These are phyloP conservation scores for Nyssa sinensis DNA, from an alignment of 148 eudicot species.

Conservation along the genomic window DNA sequence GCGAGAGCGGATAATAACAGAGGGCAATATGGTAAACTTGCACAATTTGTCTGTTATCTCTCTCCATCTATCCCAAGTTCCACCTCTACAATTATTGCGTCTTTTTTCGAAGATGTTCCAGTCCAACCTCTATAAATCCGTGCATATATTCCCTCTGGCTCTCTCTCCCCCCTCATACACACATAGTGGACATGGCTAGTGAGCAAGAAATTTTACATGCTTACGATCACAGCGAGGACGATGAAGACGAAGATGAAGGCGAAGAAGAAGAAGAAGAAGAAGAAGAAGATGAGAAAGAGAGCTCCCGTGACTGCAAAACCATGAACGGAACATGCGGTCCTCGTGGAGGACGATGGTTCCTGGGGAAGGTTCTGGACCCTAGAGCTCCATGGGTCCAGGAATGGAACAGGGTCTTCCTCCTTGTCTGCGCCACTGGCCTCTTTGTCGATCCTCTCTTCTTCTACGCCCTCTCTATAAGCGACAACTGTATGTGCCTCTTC, in stretches of 20 bases:
- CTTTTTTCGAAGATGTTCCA: background rate
- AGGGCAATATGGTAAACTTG: background rate
- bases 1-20: too few relatives aligned
- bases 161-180: background rate
- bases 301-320: background rate
- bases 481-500: constrained; percentile 66
- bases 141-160: constrained; percentile 10
- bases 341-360: constrained; percentile 8
- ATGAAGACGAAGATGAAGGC: constrained; percentile 15
- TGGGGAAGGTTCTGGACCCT: constrained; percentile 52
- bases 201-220: constrained; percentile 15
- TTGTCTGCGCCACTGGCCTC: constrained; percentile 68
- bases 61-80: background rate
- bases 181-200: constrained; percentile 17
- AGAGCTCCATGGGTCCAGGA: constrained; percentile 70
- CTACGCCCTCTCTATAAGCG: constrained; percentile 77
- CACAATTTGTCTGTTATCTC: background rate
- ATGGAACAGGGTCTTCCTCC: constrained; percentile 79
- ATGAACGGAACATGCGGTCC: background rate
- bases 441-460: constrained; percentile 91
- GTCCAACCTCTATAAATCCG: background rate
- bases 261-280: constrained; percentile 19
- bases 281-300: constrained; percentile 19
- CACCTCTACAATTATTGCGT: background rate
- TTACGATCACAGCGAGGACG: constrained; percentile 12